Evolutionary conservation across 768 basidiomycete genomes (phyloP).

Genomic region (Lactifluus volemus): DNA sequence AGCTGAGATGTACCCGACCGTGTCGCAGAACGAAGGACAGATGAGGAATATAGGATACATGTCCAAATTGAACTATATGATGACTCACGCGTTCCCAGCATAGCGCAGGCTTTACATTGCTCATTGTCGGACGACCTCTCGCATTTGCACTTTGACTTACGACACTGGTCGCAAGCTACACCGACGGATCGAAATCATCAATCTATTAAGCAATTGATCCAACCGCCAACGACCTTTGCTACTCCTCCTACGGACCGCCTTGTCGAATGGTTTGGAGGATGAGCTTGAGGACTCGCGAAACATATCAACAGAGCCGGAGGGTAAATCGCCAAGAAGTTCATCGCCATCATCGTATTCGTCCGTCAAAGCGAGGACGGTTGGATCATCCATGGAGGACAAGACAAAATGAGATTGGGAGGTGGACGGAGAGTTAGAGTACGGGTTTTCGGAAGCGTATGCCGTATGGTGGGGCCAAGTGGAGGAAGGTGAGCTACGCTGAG

Average conservation of each 20-base stretch:
- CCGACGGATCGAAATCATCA: background rate
- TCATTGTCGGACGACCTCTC: constrained; percentile 53
- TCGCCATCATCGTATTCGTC: constrained; percentile 59
- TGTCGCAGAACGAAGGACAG: background rate
- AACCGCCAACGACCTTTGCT: constrained; percentile 51
- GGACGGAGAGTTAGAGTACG: background rate
- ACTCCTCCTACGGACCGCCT: constrained; percentile 58
- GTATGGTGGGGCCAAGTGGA: constrained; percentile 8
- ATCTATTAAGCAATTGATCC: background rate
- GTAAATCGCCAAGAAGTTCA: constrained; percentile 45
- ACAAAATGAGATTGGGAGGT: constrained; percentile 8
- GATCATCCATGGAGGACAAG: constrained; percentile 16
- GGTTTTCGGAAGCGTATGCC: background rate
- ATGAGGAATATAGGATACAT: background rate
- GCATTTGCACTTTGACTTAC: constrained; percentile 71
- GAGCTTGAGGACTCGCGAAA: constrained; percentile 20
- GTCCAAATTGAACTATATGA: background rate
- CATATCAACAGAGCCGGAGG: constrained; percentile 22
- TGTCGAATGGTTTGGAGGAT: constrained; percentile 31
- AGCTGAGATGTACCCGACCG: background rate
- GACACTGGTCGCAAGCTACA: constrained; percentile 79
- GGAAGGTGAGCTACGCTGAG: constrained; percentile 20
- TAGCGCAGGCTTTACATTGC: constrained; percentile 68
- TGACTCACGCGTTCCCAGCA: constrained; percentile 59
- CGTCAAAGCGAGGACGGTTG: constrained; percentile 35